Percentiles rank a stretch among this genome's conserved stretches.
Conservation (phyloP, 176 grass and related monocot species). For the Metroxylon sagu region DNA sequence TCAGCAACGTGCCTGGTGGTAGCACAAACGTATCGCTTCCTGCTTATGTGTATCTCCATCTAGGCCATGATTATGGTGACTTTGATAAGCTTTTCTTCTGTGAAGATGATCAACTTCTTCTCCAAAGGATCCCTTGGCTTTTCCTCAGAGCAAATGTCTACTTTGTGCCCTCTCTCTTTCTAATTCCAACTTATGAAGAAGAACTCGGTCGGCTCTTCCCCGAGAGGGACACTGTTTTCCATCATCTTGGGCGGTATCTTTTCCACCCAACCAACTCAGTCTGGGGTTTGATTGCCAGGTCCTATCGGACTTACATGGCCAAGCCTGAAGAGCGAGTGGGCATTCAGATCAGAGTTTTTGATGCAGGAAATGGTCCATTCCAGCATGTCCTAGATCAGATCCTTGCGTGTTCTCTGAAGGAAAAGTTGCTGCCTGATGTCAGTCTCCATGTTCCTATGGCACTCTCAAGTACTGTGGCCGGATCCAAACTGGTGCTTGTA, state of each 20-base stretch:
- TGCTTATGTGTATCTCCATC: slow-evolving; percentile 56
- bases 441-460: too few species aligned
- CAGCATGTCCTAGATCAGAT: too few species aligned
- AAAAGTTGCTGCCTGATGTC: too few species aligned
- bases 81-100: slow-evolving; percentile 73
- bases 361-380: too few species aligned
- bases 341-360: too few species aligned
- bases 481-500: too few species aligned
- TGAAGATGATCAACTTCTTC: slow-evolving; percentile 36
- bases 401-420: too few species aligned
- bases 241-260: too few species aligned
- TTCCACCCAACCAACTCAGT: too few species aligned
- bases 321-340: neutral
- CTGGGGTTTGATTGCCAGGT: too few species aligned
- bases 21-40: neutral
- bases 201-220: slow-evolving; percentile 50
- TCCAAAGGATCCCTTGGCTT: slow-evolving; percentile 36
- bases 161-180: slow-evolving; percentile 49
- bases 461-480: too few species aligned
- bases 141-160: slow-evolving; percentile 45
- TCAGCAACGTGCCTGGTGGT: neutral
- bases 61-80: slow-evolving; percentile 25
- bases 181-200: slow-evolving; percentile 18
- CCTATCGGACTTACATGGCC: too few species aligned
- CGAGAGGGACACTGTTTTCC: slow-evolving; percentile 31